Conservation (phyloP, 768 basidiomycete genomes). For the Lentinula guzmanii region DNA sequence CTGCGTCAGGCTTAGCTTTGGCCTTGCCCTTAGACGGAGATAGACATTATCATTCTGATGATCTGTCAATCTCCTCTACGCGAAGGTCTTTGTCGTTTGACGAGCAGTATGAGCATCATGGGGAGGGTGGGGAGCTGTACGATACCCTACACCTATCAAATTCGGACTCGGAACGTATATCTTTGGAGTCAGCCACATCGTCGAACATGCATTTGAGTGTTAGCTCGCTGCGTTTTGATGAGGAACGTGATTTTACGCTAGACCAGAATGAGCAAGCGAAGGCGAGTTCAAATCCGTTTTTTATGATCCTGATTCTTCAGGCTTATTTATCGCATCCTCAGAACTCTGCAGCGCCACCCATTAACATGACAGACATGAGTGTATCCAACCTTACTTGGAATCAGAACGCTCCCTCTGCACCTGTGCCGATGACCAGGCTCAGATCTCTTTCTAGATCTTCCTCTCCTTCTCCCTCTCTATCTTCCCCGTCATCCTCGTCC, state of each 20-base stretch:
- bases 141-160: not conserved
- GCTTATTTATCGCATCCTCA: not conserved
- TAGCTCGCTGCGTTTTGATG: not conserved
- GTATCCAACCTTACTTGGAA: not conserved
- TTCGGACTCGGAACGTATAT: not conserved
- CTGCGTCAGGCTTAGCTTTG: not conserved
- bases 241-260: not conserved
- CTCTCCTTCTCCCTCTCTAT: not conserved
- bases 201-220: not conserved
- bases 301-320: not conserved
- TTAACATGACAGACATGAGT: not conserved
- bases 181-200: not conserved
- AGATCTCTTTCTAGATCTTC: not conserved
- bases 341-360: not conserved
- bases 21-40: not conserved
- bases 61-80: not conserved
- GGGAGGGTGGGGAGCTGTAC: not conserved
- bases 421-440: not conserved
- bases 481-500: not conserved
- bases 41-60: not conserved
- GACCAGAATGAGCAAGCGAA: not conserved
- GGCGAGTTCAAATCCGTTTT: not conserved
- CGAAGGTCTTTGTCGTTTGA: not conserved
- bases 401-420: not conserved
- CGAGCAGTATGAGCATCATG: not conserved